A percentile compares a stretch with the other conserved stretches of the same genome.
These are phyloP conservation scores for Lentinula edodes DNA, from an alignment of 768 basidiomycete genomes.

Conservation along the genomic window DNA sequence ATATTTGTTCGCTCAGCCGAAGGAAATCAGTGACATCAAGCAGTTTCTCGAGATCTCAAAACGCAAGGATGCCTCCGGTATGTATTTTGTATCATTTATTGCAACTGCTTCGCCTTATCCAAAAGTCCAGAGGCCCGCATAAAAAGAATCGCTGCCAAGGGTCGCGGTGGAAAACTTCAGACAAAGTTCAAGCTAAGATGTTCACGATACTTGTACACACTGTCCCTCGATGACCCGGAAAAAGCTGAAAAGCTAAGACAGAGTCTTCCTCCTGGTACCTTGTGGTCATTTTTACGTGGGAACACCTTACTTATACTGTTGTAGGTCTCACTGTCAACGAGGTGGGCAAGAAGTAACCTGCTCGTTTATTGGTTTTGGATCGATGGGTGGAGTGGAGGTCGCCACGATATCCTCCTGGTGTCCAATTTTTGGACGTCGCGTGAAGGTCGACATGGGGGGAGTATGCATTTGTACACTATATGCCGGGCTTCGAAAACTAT, in stretches of 20 bases:
- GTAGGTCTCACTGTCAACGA: slow-evolving; percentile 70
- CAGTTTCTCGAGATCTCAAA: slow-evolving; percentile 95
- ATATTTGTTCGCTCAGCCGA: slow-evolving; percentile 53
- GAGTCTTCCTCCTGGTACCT: slow-evolving; percentile 85
- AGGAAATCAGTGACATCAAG: slow-evolving; percentile 98
- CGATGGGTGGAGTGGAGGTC: background rate
- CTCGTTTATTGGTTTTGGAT: background rate
- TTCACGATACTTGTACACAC: slow-evolving; percentile 96
- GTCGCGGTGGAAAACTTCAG: slow-evolving; percentile 64
- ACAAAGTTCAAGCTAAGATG: slow-evolving; percentile 99
- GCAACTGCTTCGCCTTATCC: background rate
- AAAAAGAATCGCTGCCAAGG: slow-evolving; percentile 82
- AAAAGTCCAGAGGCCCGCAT: slow-evolving; percentile 80
- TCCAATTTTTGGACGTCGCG: background rate
- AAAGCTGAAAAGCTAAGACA: slow-evolving; percentile 98
- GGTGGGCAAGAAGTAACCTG: slow-evolving; percentile 65
- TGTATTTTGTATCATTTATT: slow-evolving; percentile 30
- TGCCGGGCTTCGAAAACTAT: background rate
- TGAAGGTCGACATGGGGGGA: background rate
- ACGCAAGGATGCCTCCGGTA: slow-evolving; percentile 95
- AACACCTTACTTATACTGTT: background rate
- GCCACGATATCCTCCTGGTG: background rate
- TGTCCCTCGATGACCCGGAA: slow-evolving; percentile 90
- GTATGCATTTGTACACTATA: slow-evolving; percentile 6
- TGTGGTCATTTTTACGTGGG: background rate